Conservation (phyloP, 176 grass and related monocot species). For the Pontederia paniculata region DNA sequence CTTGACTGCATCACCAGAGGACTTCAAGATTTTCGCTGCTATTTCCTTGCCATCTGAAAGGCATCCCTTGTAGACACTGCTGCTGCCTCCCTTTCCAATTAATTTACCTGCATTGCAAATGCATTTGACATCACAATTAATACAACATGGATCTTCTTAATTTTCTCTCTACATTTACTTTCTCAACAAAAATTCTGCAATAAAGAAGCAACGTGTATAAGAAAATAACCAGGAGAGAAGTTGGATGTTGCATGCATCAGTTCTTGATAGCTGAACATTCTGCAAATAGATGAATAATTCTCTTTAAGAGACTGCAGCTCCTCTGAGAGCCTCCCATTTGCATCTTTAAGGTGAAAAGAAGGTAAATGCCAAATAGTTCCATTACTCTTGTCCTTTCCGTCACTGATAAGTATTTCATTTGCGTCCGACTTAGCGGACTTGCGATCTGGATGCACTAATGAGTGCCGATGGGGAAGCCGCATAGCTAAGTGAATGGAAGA, state of each 20-base stretch:
- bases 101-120: slow-evolving; percentile 50
- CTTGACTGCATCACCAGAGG: slow-evolving; percentile 55
- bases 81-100: slow-evolving; percentile 85
- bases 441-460: slow-evolving; percentile 41
- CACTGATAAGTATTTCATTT: slow-evolving; percentile 23
- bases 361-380: slow-evolving; percentile 24
- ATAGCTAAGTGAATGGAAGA: slow-evolving; percentile 71
- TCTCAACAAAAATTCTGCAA: too few species aligned
- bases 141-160: not conserved
- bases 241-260: slow-evolving; percentile 55
- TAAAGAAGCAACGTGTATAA: not conserved
- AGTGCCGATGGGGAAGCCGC: slow-evolving; percentile 49
- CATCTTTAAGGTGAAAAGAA: slow-evolving; percentile 28
- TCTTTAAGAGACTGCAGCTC: slow-evolving; percentile 56
- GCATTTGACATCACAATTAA: too few species aligned
- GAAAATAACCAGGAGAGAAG: slow-evolving; percentile 60
- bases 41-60: slow-evolving; percentile 40
- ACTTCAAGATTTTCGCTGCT: slow-evolving; percentile 79
- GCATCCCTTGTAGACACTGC: slow-evolving; percentile 65
- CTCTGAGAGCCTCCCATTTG: slow-evolving; percentile 38
- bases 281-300: slow-evolving; percentile 56
- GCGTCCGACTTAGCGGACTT: slow-evolving; percentile 40
- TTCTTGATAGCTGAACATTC: slow-evolving; percentile 51
- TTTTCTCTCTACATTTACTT: too few species aligned
- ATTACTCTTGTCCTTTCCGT: slow-evolving; percentile 19